These are phyloP conservation scores for Pisolithus albus DNA, from an alignment of 768 basidiomycete genomes.

Conservation along the genomic window DNA sequence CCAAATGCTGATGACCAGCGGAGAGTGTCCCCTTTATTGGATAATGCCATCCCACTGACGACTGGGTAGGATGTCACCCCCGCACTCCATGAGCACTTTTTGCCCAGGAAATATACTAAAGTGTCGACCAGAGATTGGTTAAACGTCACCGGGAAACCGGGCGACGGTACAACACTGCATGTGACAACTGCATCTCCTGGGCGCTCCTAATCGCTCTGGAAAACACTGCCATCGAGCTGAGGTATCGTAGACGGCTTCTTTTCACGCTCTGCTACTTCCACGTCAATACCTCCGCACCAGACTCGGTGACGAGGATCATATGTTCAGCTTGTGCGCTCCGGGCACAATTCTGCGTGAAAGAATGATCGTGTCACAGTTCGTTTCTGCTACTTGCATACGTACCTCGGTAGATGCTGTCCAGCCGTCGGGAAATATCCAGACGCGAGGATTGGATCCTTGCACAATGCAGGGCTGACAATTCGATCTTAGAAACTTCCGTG, in stretches of 20 bases:
- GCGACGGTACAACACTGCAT: too few relatives aligned
- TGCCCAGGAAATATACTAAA: too few relatives aligned
- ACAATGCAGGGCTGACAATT: constrained; percentile 61
- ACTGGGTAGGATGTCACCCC: too few relatives aligned
- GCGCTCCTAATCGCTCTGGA: too few relatives aligned
- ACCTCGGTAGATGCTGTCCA: constrained; percentile 93
- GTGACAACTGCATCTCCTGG: too few relatives aligned
- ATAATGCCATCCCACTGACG: too few relatives aligned
- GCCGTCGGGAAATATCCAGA: constrained; percentile 83
- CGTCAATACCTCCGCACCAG: constrained; percentile 76
- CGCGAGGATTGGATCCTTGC: constrained; percentile 60
- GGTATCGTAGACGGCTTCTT: background rate
- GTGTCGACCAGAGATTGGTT: too few relatives aligned
- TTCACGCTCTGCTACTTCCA: constrained; percentile 13
- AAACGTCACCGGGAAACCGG: too few relatives aligned
- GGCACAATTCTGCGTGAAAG: constrained; percentile 56
- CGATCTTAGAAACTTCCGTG: background rate
- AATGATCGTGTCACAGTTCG: background rate
- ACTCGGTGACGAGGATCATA: constrained; percentile 77
- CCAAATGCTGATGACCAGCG: too few relatives aligned
- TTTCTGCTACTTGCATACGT: constrained; percentile 11
- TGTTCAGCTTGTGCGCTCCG: constrained; percentile 85
- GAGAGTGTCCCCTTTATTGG: too few relatives aligned
- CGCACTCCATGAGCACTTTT: too few relatives aligned
- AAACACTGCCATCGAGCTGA: too few relatives aligned